Percentiles rank a stretch among this genome's conserved stretches.
Evolutionary conservation across 2,329 filamentous ascomycete species (phyloP).

Genomic region (Pseudogymnoascus sp.): DNA sequence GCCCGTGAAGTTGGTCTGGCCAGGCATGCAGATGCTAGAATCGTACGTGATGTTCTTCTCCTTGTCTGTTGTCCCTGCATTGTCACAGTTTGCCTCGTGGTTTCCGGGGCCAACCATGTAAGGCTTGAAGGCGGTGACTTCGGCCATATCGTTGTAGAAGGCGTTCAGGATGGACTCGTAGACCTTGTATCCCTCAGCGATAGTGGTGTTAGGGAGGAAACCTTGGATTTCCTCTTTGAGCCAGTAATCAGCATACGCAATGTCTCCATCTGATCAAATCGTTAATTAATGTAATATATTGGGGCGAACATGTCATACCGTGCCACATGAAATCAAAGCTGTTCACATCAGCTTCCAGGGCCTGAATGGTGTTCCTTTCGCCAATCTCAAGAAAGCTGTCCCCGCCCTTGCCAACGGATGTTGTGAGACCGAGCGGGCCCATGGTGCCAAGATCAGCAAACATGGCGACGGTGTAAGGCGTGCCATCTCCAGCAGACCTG

Average conservation of each 20-base stretch:
- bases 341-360: conserved; percentile 5
- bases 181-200: conserved; percentile 40
- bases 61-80: conserved; percentile 21
- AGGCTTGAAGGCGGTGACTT: conserved; percentile 43
- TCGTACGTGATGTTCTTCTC: conserved; percentile 33
- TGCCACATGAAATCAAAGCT: conserved; percentile 17
- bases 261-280: conserved; percentile 29
- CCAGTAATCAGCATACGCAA: conserved; percentile 54
- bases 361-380: conserved; percentile 15
- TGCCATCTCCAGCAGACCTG: conserved; percentile 18
- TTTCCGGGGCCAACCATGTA: conserved; percentile 54
- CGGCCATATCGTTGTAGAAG: conserved; percentile 47
- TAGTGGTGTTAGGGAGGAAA: conserved; percentile 36
- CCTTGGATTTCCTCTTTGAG: conserved; percentile 11
- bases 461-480: conserved; percentile 19
- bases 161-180: conserved; percentile 48
- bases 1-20: conserved; percentile 52
- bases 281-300: not conserved
- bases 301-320: conserved; percentile 10
- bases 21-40: conserved; percentile 39
- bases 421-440: conserved; percentile 15
- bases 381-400: conserved; percentile 8
- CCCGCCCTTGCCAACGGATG: conserved; percentile 7
- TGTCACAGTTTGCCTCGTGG: conserved; percentile 46
- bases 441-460: conserved; percentile 16